Evolutionary conservation across 2,329 filamentous ascomycete species (phyloP), one percentile per base, ranked within the genome.

Genomic region (Aspergillus quadricinctus): DNA sequence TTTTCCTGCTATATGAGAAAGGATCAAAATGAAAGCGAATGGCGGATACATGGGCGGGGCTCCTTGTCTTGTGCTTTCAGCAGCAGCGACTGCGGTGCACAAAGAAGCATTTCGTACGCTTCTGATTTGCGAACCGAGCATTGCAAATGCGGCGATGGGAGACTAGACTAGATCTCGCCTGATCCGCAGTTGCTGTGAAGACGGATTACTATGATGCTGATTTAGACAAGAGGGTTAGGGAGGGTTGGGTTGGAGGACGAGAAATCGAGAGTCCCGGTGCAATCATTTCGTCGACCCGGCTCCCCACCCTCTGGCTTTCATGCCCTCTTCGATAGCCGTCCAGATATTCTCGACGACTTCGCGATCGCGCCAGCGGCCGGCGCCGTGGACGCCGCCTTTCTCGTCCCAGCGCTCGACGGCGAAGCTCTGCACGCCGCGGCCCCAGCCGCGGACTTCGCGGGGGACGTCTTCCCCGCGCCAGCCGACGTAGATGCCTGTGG

Each of bases 321-420:
- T 97, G 61, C 89, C 88, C 62, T 82, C 82, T 80, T 97, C 94
- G 61, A 99, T 89, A 4, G 84, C 80, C 69, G 88, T 89, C 94
- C 94, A 99, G 59, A 99, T 90, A 57, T 86, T 81, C 80, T 97
- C 94, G 9, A 97, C 91, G 19, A 95, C 87, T 78, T 97, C 94
- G 51, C 92, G 83, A 75, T 99, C 94, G 65, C 93, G 82, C 86
- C 93, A 97, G 58, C 88, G 61, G 19, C 73, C 65, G 58, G 71
- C 54, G 11, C 71, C 69, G 7, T 73, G 59, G 1, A 67, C 55
- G 5, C 72, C 75, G 49, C 70, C 70, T 64, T 79, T 76, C 58
- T 80, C 77, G 54, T 79, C 87, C 85, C 88, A 96, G 67, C 93
- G 88, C 69, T 97, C 94, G n/a, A 99, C 83, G 50, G 84, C 83